These are phyloP conservation scores for Serendipita sp. DNA, from an alignment of 768 basidiomycete species.

Conservation along the genomic window DNA sequence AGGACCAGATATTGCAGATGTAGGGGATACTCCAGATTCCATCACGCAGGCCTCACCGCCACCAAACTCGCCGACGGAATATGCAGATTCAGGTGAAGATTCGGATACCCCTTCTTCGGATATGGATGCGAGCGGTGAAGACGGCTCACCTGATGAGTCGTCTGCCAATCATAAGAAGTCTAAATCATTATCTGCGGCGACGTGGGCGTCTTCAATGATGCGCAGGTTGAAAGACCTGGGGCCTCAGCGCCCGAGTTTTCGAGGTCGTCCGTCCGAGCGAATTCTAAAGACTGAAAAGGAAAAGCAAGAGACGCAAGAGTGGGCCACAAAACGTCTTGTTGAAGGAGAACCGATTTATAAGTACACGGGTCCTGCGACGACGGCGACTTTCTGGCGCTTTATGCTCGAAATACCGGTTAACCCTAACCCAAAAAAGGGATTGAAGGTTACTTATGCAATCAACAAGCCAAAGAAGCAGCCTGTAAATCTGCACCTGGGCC, in stretches of 20 bases:
- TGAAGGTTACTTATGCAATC: slow-evolving; percentile 64
- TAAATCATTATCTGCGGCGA: background rate
- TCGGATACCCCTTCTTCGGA: background rate
- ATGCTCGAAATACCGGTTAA: slow-evolving; percentile 65
- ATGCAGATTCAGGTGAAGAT: background rate
- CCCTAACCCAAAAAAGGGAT: slow-evolving; percentile 32
- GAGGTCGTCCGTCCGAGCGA: background rate
- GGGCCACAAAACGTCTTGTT: background rate
- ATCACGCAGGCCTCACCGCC: background rate
- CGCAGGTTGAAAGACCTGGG: background rate
- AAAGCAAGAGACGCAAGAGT: background rate
- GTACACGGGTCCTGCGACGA: slow-evolving; percentile 27
- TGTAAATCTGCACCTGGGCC: slow-evolving; percentile 27
- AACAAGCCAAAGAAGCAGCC: slow-evolving; percentile 61
- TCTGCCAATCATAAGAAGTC: background rate
- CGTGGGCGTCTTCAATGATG: slow-evolving; percentile 4
- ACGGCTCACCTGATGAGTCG: background rate
- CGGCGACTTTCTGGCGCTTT: slow-evolving; percentile 92
- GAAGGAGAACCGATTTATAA: slow-evolving; percentile 4
- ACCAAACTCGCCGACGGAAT: background rate
- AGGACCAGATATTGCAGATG: background rate
- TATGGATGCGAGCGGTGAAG: background rate
- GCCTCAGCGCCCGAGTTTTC: background rate
- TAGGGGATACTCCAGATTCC: background rate
- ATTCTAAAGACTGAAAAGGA: background rate